These are phyloP conservation scores for Fraxinus nigra DNA, from an alignment of 305 asterid genomes.

Conservation along the genomic window DNA sequence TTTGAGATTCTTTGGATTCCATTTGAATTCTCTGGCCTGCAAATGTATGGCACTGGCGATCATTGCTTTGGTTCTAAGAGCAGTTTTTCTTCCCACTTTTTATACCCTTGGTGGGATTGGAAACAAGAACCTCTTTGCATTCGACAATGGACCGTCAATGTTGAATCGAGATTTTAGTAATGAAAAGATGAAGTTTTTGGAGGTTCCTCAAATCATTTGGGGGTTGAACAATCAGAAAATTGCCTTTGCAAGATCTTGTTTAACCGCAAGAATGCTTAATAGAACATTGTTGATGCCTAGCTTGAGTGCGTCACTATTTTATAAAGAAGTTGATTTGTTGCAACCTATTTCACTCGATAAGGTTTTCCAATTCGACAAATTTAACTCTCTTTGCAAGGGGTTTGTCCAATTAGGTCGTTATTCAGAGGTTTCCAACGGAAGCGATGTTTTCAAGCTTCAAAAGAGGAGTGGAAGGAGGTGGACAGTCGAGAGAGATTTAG, in stretches of 20 bases:
- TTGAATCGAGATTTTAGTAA: not conserved
- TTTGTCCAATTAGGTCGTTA: slow-evolving; percentile 53
- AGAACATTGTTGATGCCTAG: slow-evolving; percentile 83
- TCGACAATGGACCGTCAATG: slow-evolving; percentile 12
- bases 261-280: slow-evolving; percentile 73
- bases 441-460: slow-evolving; percentile 52
- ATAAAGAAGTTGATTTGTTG: slow-evolving; percentile 75
- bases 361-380: slow-evolving; percentile 65
- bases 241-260: slow-evolving; percentile 83
- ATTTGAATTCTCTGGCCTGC: slow-evolving; percentile 46
- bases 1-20: slow-evolving; percentile 47
- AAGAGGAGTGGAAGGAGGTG: slow-evolving; percentile 91
- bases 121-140: slow-evolving; percentile 29
- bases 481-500: slow-evolving; percentile 65
- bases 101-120: slow-evolving; percentile 31
- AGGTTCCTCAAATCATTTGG: slow-evolving; percentile 88
- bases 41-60: slow-evolving; percentile 44
- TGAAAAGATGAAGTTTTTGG: slow-evolving; percentile 47
- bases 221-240: slow-evolving; percentile 90
- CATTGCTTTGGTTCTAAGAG: slow-evolving; percentile 40
- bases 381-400: slow-evolving; percentile 69
- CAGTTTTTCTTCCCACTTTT: slow-evolving; percentile 35
- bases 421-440: slow-evolving; percentile 48
- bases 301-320: slow-evolving; percentile 82
- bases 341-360: slow-evolving; percentile 64